Base-by-base conservation (phyloP, 106 monocot genomes). In the Dendrobium catenatum region DNA sequence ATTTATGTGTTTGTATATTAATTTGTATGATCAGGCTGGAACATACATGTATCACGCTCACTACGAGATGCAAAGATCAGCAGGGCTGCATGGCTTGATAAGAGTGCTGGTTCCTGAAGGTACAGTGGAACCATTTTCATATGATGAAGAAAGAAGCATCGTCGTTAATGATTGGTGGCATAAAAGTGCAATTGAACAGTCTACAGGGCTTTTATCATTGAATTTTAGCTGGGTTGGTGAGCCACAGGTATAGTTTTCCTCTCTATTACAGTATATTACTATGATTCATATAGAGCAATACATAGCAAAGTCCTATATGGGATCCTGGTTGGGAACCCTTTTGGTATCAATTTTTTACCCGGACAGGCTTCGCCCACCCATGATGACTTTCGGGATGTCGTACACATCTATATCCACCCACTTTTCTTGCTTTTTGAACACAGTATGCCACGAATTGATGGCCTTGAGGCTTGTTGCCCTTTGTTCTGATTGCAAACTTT, bases 151-250 rank as follows among this genome's bases (percentile, higher is more conserved):
- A n/a, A 88, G 85, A 41, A 87, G 78, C 77, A 81, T 97, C 48
- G 0, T 97, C 18, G 81, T 97, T 72, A 89, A 82, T 56, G 97
- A 97, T 75, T 97, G 97, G 97, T 97, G 97, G 97, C 97, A 97
- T 78, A 85, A 78, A 46, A 94, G 88, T 80, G 76, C 97, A n/a
- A 77, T 80, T 4, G 97, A 97, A 78, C 89, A 87, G 70, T 80
- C 89, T 0, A 11, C 73, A 2, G 97, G 97, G 15, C 86, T 97
- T 17, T 43, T 76, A 0, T 86, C 90, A 13, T 68, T 79, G 3
- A 83, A 79, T 9, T 91, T 94, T 48, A 77, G 42, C 4, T 97
- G 84, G 79, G 92, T 97, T 5, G 84, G 82, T 4, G 97, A 97
- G 80, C 92, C 97, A 6, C 88, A 90, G 82, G 95, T 95, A 82